A percentile compares a stretch with the other conserved stretches of the same genome.
phyloP scores from a whole-genome alignment of 1,284 basidiomycete genomes.

The Irpex rosettiformis region DNA sequence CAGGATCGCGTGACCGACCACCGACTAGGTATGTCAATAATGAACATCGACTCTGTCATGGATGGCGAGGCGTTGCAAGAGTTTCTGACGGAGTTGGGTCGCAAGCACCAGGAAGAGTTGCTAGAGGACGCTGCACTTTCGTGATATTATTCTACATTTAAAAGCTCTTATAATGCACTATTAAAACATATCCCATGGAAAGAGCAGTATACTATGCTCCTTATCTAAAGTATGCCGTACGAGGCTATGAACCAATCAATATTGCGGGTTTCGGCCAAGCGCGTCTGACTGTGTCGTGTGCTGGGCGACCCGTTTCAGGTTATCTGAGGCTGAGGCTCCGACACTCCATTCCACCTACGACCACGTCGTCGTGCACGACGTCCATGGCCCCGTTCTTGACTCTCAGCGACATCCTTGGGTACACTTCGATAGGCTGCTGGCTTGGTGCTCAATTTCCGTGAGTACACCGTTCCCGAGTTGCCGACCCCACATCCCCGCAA shows the following conservation, averaged over 20 bases:
- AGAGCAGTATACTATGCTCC: too few species aligned
- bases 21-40: slow-evolving; percentile 75
- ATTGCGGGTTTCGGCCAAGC: not conserved
- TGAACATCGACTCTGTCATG: slow-evolving; percentile 71
- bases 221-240: not conserved
- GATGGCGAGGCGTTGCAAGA: slow-evolving; percentile 73
- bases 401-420: slow-evolving; percentile 57
- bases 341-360: slow-evolving; percentile 1
- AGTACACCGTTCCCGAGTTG: slow-evolving; percentile 34
- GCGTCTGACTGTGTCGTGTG: not conserved
- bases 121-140: slow-evolving; percentile 61
- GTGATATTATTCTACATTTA: not conserved
- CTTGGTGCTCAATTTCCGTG: slow-evolving; percentile 89
- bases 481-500: slow-evolving; percentile 15
- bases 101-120: slow-evolving; percentile 60
- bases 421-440: slow-evolving; percentile 83
- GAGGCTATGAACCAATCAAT: not conserved
- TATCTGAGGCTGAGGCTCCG: not conserved
- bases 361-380: slow-evolving; percentile 11
- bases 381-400: slow-evolving; percentile 14
- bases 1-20: slow-evolving; percentile 93
- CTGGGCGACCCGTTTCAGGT: not conserved
- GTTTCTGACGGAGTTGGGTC: slow-evolving; percentile 62
- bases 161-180: not conserved
- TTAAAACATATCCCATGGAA: too few species aligned